Evolutionary conservation across 306 rosid genomes (phyloP), one percentile per base, ranked within the genome.

Genomic region (Cucumis cinereus): DNA sequence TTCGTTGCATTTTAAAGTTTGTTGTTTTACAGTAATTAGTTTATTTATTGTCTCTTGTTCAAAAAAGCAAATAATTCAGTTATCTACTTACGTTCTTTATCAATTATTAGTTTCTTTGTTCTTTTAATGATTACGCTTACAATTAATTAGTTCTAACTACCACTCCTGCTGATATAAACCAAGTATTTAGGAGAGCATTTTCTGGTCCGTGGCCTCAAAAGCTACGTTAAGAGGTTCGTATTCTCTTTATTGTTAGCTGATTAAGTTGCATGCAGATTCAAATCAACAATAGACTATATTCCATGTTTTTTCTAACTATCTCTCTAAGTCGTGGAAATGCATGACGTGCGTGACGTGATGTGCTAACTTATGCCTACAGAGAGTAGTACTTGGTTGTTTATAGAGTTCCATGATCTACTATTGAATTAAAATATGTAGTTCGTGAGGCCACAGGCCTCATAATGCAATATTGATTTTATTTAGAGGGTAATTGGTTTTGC

Each of bases 161-260:
- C 70, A 86, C 90, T 77, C 86, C 97, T 45, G 81, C 86, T 77
- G 89, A 86, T 81, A 92, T 94, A 66, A 92, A 90, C 85, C 96
- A 90, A 74, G 97, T 96, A 41, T 94, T 94, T 79, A 90, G 61
- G 82, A 87, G 93, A 82, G 97, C 90, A 5, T 92, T 94, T 84
- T 45, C 92, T 79, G 93, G 93, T 83, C 84, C 93, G 0, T 94
- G 96, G 97, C 93, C 95, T 52, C 87, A 87, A 73, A 94, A 91
- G 79, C 90, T 94, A 19, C 94, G 98, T 15, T 94, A 94, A 88
- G 88, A 87, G 96, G 99, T 90, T 58, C 28, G 56, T 47, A 33
- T 33, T 28, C 77, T 28, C 75, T 45, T 14, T 57, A 36, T 78
- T 56, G 26, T 33, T 58, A 16, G 45, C 55, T 78, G 28, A 22